Percentiles rank a stretch among this genome's conserved stretches.
Evolutionary conservation across 257 asterid species (phyloP).

Genomic region (Solanum pennellii): DNA sequence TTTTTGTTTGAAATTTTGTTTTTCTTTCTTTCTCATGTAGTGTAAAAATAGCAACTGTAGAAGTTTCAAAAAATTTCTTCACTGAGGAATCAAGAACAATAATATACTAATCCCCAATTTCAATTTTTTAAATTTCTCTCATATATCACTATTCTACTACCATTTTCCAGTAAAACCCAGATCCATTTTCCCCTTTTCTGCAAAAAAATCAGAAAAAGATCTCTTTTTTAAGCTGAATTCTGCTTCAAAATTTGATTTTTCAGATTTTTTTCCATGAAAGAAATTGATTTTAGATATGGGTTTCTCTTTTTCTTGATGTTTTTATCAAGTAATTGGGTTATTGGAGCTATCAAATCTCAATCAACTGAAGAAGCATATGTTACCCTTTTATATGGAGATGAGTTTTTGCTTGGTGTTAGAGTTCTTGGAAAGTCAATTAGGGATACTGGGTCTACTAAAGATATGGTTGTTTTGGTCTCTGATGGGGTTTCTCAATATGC

Average conservation of each 20-base stretch:
- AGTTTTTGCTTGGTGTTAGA: conserved; percentile 80
- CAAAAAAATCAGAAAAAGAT: neutral
- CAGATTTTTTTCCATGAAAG: neutral
- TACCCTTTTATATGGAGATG: conserved; percentile 90
- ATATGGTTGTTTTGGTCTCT: conserved; percentile 88
- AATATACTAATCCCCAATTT: neutral
- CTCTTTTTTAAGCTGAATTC: neutral
- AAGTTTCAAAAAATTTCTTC: neutral
- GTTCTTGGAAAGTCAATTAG: conserved; percentile 94
- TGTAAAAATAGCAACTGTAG: neutral
- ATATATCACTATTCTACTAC: neutral
- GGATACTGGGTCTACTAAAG: conserved; percentile 73
- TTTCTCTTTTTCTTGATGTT: neutral
- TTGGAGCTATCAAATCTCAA: conserved; percentile 3
- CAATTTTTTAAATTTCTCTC: neutral
- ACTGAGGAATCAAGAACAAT: neutral
- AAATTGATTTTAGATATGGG: neutral
- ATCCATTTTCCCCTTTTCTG: neutral
- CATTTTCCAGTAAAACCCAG: neutral
- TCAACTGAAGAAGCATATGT: conserved; percentile 71
- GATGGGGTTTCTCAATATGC: conserved; percentile 87
- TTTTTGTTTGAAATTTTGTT: neutral
- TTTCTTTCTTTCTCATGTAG: neutral
- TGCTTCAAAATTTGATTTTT: neutral
- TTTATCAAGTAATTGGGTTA: neutral